Percentiles rank a stretch among this genome's conserved stretches.
These are phyloP conservation scores for Sporothrix euskadiensis DNA, from an alignment of 2,329 filamentous ascomycete species.

Conservation along the genomic window DNA sequence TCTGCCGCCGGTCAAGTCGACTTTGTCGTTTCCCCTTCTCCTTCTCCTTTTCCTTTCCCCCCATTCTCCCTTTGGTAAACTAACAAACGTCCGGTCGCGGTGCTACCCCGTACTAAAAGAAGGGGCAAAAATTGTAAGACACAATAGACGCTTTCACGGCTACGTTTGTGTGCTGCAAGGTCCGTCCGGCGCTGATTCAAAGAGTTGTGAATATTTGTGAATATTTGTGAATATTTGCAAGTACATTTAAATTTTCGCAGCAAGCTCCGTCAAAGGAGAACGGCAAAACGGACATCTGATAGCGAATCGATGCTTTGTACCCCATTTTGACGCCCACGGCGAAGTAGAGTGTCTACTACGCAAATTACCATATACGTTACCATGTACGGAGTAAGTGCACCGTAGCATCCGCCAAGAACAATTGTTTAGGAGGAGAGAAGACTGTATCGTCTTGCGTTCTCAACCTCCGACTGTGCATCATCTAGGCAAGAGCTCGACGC, in stretches of 20 bases:
- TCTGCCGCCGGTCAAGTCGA: background rate
- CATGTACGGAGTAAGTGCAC: background rate
- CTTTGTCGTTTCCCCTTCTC: background rate
- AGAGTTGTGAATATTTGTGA: background rate
- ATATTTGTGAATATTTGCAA: background rate
- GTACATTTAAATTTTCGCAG: background rate
- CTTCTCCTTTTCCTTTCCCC: background rate
- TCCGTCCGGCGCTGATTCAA: background rate
- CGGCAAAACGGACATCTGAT: background rate
- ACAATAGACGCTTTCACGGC: background rate
- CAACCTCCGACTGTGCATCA: constrained; percentile 9
- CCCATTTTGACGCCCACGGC: background rate
- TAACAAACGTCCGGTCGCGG: constrained; percentile 4
- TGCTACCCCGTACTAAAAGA: constrained; percentile 1
- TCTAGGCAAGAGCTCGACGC: background rate
- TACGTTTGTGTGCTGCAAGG: background rate
- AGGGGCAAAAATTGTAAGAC: background rate
- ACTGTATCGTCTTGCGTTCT: background rate
- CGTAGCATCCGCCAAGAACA: constrained; percentile 1
- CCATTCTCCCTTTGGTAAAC: background rate
- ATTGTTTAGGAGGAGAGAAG: background rate
- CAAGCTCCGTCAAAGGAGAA: background rate
- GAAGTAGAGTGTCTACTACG: background rate
- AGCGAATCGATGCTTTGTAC: background rate
- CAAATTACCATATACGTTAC: background rate